A percentile compares a stretch with the other conserved stretches of the same genome.
Evolutionary conservation across 2,329 filamentous ascomycete species (phyloP).

Genomic region (Paecilomyces dactylethromorphus): DNA sequence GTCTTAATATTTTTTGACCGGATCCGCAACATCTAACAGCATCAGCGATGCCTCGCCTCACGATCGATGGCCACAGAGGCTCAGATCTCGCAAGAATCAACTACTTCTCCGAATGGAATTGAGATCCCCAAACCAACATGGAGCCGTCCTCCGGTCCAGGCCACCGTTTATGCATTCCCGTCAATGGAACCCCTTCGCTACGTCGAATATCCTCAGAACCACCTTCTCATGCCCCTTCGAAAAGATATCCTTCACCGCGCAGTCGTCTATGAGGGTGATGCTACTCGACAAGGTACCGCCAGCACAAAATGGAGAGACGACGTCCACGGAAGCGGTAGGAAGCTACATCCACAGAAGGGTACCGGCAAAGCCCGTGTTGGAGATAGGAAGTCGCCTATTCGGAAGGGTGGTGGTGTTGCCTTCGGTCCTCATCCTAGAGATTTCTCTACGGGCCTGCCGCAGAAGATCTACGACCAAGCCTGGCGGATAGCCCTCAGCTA

Average conservation of each 20-base stretch:
- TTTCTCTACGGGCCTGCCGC: conserved; percentile 74
- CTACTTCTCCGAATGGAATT: conserved; percentile 11
- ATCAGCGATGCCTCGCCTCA: conserved; percentile 18
- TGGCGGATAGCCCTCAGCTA: conserved; percentile 93
- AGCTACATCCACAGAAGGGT: conserved; percentile 83
- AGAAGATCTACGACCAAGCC: conserved; percentile 90
- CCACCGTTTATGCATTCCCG: conserved; percentile 88
- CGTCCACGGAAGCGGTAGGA: conserved; percentile 74
- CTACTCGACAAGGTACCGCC: conserved; percentile 78
- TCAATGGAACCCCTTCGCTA: conserved; percentile 75
- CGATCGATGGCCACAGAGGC: conserved; percentile 47
- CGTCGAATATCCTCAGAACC: conserved; percentile 70
- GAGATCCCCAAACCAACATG: conserved; percentile 25
- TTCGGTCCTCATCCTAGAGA: conserved; percentile 90
- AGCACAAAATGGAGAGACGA: conserved; percentile 74
- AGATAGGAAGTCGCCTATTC: conserved; percentile 71
- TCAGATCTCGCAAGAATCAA: conserved; percentile 19
- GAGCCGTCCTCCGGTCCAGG: conserved; percentile 56
- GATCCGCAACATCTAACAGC: conserved; percentile 37
- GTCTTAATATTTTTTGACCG: conserved; percentile 3
- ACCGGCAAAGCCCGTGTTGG: conserved; percentile 73
- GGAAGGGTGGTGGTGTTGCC: conserved; percentile 77
- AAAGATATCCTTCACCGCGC: conserved; percentile 90
- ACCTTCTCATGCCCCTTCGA: conserved; percentile 80
- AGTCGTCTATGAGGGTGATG: conserved; percentile 87